These are phyloP conservation scores for Silene latifolia DNA, from an alignment of 148 eudicot species.

Conservation along the genomic window DNA sequence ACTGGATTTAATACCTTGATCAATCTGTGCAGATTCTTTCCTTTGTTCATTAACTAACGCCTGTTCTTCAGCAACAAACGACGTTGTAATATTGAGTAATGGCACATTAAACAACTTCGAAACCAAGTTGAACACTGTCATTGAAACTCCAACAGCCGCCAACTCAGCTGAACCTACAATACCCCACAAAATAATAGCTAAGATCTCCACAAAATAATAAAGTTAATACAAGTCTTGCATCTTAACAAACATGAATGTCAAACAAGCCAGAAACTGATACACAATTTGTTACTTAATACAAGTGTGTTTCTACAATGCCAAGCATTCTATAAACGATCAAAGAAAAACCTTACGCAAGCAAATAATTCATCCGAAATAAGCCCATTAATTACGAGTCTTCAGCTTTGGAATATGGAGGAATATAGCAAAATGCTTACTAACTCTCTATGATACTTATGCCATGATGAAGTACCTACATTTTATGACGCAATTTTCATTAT, in stretches of 20 bases:
- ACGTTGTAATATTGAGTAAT: constrained; percentile 87
- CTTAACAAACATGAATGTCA: constrained; percentile 13
- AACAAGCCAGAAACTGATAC: not conserved
- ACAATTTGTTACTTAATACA: not conserved
- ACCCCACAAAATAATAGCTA: not conserved
- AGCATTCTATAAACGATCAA: not conserved
- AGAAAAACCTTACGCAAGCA: not conserved
- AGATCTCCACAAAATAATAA: not conserved
- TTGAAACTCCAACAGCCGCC: constrained; percentile 96
- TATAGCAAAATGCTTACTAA: too few relatives aligned
- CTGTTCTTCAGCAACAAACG: constrained; percentile 97
- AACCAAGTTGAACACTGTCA: constrained; percentile 76
- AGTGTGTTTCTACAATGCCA: not conserved
- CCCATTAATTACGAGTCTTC: not conserved
- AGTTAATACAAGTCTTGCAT: not conserved
- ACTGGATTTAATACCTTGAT: constrained; percentile 41
- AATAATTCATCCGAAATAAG: not conserved
- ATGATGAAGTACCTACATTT: too few relatives aligned
- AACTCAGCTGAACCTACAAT: constrained; percentile 76
- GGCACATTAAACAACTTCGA: constrained; percentile 93
- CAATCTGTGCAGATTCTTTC: constrained; percentile 26
- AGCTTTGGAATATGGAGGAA: too few relatives aligned
- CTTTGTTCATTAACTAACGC: constrained; percentile 37
- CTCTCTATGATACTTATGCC: too few relatives aligned
- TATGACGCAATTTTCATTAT: too few relatives aligned